Evolutionary conservation across 768 basidiomycete genomes (phyloP), one percentile per base, ranked within the genome.

Genomic region (Phylloporus sp.): DNA sequence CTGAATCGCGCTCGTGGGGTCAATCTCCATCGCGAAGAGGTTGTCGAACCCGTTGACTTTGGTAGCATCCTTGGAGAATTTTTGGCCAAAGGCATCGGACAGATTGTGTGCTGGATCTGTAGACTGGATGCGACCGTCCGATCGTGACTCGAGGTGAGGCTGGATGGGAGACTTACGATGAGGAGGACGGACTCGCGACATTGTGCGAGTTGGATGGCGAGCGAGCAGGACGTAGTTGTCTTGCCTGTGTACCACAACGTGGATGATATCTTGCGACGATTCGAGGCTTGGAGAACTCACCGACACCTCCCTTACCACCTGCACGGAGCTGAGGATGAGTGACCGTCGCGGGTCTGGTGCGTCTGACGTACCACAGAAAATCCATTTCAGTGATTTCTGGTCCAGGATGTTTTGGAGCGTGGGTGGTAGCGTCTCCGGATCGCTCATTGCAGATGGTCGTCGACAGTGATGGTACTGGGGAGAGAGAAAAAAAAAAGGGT

Each of bases 81-180:
- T 98, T 64, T 99, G 96, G 18, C 91, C 90, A 66, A 98, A 98
- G 14, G 96, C 92, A 69, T 99, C 95, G 9, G 94, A 97, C 33
- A 99, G 73, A 69, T 99, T 99, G 75, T 99, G 96, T 29, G 96
- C 96, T n/a, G 96, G 96, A 69, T 99, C 96, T 8, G 96, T 99
- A 8, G 95, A 97, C 92, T 96, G 46, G 40, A 24, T 9, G 42
- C 7, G 17, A 48, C 20, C 32, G 37, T 44, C 18, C n/a, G 37
- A 31, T 23, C 42, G 39, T 36, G 41, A 26, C 21, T 31, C 2
- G 38, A 39, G 34, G 43, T 11, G 40, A 37, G 14, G 41, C 18
- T 9, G 21, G 15, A 5, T 2, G 18, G 21, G 14, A 13, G 31
- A 74, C 89, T 60, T 65, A 91, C 95, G 62, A 99, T 98, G 54